phyloP scores from a whole-genome alignment of 1,139 yeast species.

The Saccharomyces pastorianus region DNA sequence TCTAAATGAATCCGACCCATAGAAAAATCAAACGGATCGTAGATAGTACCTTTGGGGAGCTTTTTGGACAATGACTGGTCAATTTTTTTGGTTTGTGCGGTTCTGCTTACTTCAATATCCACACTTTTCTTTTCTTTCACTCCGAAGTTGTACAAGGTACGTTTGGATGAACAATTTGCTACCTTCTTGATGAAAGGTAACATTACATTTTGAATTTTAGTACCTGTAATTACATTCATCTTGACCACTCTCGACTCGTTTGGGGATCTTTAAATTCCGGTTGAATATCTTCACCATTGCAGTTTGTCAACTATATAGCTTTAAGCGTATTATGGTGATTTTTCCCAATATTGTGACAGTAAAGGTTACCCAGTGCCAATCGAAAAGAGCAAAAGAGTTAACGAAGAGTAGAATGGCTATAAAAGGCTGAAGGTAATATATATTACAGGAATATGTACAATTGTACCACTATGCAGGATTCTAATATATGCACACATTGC shows the following conservation, averaged over 20 bases:
- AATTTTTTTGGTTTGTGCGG: conserved; percentile 81
- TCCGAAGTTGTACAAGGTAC: background rate
- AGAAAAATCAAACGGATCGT: conserved; percentile 73
- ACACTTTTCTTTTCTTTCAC: conserved; percentile 50
- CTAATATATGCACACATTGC: conserved; percentile 8
- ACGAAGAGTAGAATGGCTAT: background rate
- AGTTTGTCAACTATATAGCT: background rate
- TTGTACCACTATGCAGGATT: background rate
- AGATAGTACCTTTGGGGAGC: conserved; percentile 30
- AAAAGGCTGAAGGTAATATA: background rate
- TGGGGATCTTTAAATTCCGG: conserved; percentile 27
- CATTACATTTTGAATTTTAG: background rate
- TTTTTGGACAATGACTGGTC: conserved; percentile 34
- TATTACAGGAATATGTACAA: background rate
- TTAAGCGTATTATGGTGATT: background rate
- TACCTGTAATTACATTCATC: background rate
- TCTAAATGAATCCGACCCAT: conserved; percentile 41
- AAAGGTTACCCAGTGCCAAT: background rate
- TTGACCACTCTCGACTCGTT: conserved; percentile 36
- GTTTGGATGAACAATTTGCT: background rate
- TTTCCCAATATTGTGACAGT: background rate
- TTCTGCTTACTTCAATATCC: conserved; percentile 85
- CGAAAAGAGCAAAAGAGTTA: background rate
- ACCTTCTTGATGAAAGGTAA: background rate
- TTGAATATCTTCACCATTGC: background rate